Conservation (phyloP, 805 yeast species). For the Saturnispora saitoi region DNA sequence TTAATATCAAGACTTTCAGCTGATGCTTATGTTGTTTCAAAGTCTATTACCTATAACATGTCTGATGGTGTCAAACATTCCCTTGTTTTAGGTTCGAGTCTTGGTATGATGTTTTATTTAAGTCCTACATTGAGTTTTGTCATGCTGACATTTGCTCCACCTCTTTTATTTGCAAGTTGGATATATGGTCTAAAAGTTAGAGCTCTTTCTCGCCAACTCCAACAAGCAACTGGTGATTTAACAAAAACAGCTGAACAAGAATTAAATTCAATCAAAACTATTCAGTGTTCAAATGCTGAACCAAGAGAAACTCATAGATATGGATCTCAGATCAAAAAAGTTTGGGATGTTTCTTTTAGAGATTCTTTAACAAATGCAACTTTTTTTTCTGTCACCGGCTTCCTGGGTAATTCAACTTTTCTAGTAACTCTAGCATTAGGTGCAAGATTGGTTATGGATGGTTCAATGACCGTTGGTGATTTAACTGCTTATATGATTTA, state of each 20-base stretch:
- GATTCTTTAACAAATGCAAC: conserved; percentile 79
- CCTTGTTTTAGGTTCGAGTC: conserved; percentile 73
- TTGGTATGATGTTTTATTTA: conserved; percentile 84
- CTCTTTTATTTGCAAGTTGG: conserved; percentile 70
- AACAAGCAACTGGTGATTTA: conserved; percentile 76
- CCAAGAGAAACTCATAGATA: conserved; percentile 66
- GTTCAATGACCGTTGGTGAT: conserved; percentile 78
- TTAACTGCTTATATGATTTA: conserved; percentile 90
- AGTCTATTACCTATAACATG: conserved; percentile 78
- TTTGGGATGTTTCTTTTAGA: conserved; percentile 61
- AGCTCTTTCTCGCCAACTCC: conserved; percentile 64
- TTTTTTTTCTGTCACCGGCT: conserved; percentile 72
- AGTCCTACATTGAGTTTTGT: conserved; percentile 72
- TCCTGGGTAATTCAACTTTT: conserved; percentile 75
- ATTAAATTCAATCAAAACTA: conserved; percentile 73
- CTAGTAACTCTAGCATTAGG: conserved; percentile 73
- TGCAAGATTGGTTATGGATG: conserved; percentile 65
- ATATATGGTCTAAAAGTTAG: conserved; percentile 78
- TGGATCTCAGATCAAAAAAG: conserved; percentile 58
- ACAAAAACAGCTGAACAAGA: conserved; percentile 92
- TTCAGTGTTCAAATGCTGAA: conserved; percentile 89
- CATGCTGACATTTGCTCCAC: conserved; percentile 76
- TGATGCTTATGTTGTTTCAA: conserved; percentile 84
- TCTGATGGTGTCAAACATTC: conserved; percentile 85
- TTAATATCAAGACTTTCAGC: conserved; percentile 78